Conservation (phyloP, 306 rosid species). For the Echinosophora koreensis region DNA sequence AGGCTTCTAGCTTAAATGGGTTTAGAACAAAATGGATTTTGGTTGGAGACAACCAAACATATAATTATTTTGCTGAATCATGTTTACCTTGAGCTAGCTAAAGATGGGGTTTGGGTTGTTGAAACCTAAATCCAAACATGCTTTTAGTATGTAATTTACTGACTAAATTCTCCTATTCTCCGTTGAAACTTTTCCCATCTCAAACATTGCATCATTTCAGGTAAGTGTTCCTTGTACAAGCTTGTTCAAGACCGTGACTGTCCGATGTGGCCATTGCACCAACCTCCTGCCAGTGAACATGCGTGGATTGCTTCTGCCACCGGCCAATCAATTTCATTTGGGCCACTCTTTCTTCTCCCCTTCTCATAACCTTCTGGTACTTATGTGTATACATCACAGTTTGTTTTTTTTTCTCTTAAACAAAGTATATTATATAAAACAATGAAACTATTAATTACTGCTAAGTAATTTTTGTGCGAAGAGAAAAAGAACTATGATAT, state of each 20-base stretch:
- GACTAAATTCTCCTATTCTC: neutral
- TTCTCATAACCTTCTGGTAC: slow-evolving; percentile 79
- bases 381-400: neutral
- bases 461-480: neutral
- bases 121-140: neutral
- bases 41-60: neutral
- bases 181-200: neutral
- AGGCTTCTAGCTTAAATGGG: neutral
- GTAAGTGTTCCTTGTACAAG: slow-evolving; percentile 96
- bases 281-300: slow-evolving; percentile 91
- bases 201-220: slow-evolving; percentile 43
- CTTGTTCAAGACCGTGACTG: slow-evolving; percentile 97
- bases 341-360: slow-evolving; percentile 87
- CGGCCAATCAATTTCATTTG: slow-evolving; percentile 83
- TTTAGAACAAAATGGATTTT: no score
- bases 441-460: neutral
- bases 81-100: no score
- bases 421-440: neutral
- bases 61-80: no score
- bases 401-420: neutral
- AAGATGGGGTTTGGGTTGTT: neutral
- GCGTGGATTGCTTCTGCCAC: slow-evolving; percentile 88
- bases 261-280: slow-evolving; percentile 97
- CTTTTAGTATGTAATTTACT: neutral
- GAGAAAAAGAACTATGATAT: neutral